Conservation (phyloP, 257 asterid species). For the Scutellaria baicalensis region DNA sequence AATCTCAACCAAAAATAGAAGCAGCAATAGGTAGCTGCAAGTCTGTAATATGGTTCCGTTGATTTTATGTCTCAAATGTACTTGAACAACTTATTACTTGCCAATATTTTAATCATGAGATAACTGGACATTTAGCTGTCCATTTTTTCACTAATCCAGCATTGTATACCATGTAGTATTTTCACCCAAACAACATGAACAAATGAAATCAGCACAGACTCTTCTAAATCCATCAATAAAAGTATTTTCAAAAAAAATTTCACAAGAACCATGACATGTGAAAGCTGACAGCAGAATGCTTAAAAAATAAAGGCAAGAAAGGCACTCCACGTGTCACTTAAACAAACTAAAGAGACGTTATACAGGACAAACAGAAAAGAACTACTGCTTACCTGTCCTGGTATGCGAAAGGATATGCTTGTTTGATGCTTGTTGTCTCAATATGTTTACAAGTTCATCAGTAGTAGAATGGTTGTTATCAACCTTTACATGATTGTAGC, state of each 20-base stretch:
- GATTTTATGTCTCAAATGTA: neutral
- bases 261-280: neutral
- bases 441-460: constrained; percentile 55
- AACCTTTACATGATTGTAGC: constrained; percentile 16
- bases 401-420: constrained; percentile 29
- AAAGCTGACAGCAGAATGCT: neutral
- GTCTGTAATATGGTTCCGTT: neutral
- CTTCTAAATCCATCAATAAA: neutral
- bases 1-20: neutral
- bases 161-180: neutral
- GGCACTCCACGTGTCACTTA: neutral
- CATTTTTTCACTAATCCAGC: neutral
- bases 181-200: neutral
- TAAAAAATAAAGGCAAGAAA: neutral
- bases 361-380: neutral
- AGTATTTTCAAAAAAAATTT: neutral
- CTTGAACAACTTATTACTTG: neutral
- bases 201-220: neutral
- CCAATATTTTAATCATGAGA: neutral
- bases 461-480: constrained; percentile 35
- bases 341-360: neutral
- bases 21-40: neutral
- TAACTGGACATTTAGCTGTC: neutral
- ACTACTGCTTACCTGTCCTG: constrained; percentile 20
- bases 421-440: constrained; percentile 59